Percentiles rank a stretch among this genome's conserved stretches.
phyloP scores from a whole-genome alignment of 1,284 basidiomycete species.

The Apiotrichum sp. region DNA sequence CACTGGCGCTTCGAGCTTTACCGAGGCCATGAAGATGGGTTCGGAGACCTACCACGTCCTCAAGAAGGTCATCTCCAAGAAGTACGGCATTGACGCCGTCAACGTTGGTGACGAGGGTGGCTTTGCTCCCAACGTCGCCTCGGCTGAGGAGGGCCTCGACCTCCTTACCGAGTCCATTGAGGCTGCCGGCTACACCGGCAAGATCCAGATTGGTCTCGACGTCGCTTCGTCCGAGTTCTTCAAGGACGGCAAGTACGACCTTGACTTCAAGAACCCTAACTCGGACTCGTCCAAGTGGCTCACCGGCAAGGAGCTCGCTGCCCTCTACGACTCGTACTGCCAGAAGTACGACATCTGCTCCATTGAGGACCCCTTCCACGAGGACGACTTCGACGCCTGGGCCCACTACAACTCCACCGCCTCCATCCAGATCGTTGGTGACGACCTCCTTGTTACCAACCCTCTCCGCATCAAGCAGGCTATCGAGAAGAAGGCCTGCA shows the following conservation, averaged over 20 bases:
- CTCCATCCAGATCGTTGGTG: slow-evolving; percentile 76
- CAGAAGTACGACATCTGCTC: slow-evolving; percentile 95
- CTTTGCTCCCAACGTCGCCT: slow-evolving; percentile 95
- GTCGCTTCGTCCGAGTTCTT: slow-evolving; percentile 99
- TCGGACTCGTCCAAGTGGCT: slow-evolving; percentile 97
- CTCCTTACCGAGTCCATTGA: slow-evolving; percentile 93
- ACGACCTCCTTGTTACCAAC: slow-evolving; percentile 99
- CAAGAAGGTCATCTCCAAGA: slow-evolving; percentile 98
- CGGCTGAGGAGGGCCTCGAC: slow-evolving; percentile 96
- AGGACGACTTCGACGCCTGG: slow-evolving; percentile 99
- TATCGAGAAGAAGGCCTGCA: slow-evolving; percentile 99
- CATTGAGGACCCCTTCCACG: slow-evolving; percentile 99
- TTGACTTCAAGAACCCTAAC: slow-evolving; percentile 98
- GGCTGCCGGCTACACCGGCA: slow-evolving; percentile 96
- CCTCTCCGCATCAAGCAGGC: slow-evolving; percentile 96
- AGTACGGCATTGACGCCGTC: slow-evolving; percentile 98
- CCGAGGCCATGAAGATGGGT: slow-evolving; percentile 97
- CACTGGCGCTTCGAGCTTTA: slow-evolving; percentile 83
- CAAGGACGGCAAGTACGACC: slow-evolving; percentile 99
- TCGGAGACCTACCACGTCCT: slow-evolving; percentile 97
- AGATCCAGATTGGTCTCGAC: slow-evolving; percentile 98
- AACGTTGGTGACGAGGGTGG: slow-evolving; percentile 99
- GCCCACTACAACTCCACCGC: slow-evolving; percentile 68
- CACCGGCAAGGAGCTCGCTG: slow-evolving; percentile 84
- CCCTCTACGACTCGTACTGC: slow-evolving; percentile 79